These are phyloP conservation scores for Taiozyma onychis DNA, from an alignment of 1,139 yeast genomes.

Conservation along the genomic window DNA sequence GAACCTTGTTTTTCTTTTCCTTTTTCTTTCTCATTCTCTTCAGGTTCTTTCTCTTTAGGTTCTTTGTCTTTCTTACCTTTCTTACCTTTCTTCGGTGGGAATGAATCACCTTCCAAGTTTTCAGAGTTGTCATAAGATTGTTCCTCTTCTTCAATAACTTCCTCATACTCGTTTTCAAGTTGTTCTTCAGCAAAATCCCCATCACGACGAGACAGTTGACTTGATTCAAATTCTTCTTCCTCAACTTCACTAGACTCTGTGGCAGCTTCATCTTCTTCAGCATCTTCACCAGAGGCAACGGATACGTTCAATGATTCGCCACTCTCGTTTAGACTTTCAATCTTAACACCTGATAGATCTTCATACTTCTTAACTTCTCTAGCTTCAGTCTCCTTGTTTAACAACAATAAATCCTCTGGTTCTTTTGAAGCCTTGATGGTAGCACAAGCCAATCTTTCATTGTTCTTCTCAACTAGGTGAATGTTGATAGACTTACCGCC, in stretches of 20 bases:
- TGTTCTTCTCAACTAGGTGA: conserved; percentile 38
- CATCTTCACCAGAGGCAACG: conserved; percentile 5
- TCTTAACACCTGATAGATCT: conserved; percentile 20
- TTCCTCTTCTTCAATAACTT: neutral
- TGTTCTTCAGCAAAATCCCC: too few species aligned
- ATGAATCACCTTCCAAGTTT: neutral
- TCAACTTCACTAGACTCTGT: neutral
- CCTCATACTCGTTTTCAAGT: neutral
- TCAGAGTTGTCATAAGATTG: neutral
- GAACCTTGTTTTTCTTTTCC: conserved; percentile 2
- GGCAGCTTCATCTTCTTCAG: neutral
- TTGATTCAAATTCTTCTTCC: neutral
- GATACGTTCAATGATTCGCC: conserved; percentile 7
- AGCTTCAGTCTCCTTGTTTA: conserved; percentile 21
- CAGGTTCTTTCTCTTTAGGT: conserved; percentile 1
- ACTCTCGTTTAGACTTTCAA: conserved; percentile 6
- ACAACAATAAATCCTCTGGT: conserved; percentile 23
- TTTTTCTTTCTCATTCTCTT: conserved; percentile 5
- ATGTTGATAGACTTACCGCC: conserved; percentile 49
- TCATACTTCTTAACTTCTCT: conserved; percentile 23
- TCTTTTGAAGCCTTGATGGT: conserved; percentile 34
- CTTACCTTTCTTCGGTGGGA: neutral
- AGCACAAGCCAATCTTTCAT: conserved; percentile 53
- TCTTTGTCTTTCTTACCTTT: conserved; percentile 2
- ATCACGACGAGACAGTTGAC: neutral